A percentile compares a stretch with the other conserved stretches of the same genome.
Conservation (phyloP, 306 rosid genomes). For the Begonia peltatifolia region DNA sequence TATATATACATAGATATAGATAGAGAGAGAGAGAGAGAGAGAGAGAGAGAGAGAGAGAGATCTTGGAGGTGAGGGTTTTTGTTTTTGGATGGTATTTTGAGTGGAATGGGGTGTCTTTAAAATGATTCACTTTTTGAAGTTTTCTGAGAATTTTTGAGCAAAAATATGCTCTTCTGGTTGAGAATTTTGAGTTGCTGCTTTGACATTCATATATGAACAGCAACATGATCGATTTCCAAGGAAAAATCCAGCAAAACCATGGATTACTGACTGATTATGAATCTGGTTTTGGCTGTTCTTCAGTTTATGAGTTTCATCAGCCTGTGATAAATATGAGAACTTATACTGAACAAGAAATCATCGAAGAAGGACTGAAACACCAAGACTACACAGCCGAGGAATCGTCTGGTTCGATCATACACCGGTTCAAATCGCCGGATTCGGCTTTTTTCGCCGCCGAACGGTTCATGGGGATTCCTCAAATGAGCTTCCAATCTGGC, state of each 20-base stretch:
- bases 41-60: too few species aligned
- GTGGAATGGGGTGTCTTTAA: neutral
- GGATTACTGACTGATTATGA: constrained; percentile 19
- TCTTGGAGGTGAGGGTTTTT: neutral
- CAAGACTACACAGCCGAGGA: neutral
- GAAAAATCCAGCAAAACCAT: constrained; percentile 23
- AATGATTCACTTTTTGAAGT: neutral
- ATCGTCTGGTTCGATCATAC: constrained; percentile 24
- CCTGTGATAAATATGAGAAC: constrained; percentile 20
- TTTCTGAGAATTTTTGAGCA: neutral
- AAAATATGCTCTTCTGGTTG: neutral
- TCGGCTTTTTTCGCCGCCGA: constrained; percentile 55
- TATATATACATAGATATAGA: neutral
- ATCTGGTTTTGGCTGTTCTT: neutral
- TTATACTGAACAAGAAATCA: constrained; percentile 15
- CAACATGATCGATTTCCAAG: constrained; percentile 27
- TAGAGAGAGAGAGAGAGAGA: too few species aligned
- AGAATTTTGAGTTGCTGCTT: neutral
- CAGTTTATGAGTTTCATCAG: neutral
- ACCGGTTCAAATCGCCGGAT: constrained; percentile 47
- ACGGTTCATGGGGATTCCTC: neutral
- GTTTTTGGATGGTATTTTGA: neutral
- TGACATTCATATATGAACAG: constrained; percentile 33
- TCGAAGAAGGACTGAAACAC: constrained; percentile 4
- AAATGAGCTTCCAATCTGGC: neutral